phyloP scores from a whole-genome alignment of 345 rosid species.

The Eutrema heterophyllum region DNA sequence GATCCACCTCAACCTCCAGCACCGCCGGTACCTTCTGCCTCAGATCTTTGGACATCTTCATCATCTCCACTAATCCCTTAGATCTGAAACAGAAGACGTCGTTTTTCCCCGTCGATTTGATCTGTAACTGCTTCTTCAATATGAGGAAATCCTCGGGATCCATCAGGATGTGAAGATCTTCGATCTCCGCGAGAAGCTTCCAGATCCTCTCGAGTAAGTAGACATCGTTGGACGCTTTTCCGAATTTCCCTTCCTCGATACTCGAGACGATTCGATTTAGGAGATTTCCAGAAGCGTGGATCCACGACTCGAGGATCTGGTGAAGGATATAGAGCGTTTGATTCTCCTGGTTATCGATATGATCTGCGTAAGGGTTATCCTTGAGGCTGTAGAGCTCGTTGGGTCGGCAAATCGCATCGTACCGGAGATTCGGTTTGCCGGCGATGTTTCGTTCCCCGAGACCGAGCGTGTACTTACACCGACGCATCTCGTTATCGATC shows the following conservation, averaged over 20 bases:
- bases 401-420: conserved; percentile 80
- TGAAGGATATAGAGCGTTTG: conserved; percentile 55
- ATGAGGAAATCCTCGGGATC: conserved; percentile 83
- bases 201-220: conserved; percentile 60
- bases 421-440: conserved; percentile 72
- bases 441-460: conserved; percentile 77
- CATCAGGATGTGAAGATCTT: conserved; percentile 68
- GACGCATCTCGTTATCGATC: conserved; percentile 77
- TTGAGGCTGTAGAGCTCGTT: conserved; percentile 50
- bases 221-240: conserved; percentile 53
- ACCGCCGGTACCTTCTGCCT: conserved; percentile 71
- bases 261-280: conserved; percentile 42
- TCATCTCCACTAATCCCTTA: conserved; percentile 56
- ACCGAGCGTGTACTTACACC: conserved; percentile 74
- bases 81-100: conserved; percentile 85
- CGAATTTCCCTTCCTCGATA: conserved; percentile 42
- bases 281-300: conserved; percentile 42
- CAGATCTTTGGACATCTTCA: conserved; percentile 54
- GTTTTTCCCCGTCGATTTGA: conserved; percentile 45
- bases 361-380: conserved; percentile 46
- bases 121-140: conserved; percentile 55
- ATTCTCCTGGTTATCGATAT: conserved; percentile 65
- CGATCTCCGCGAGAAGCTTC: conserved; percentile 68
- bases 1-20: conserved; percentile 82
- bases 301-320: conserved; percentile 90